Evolutionary conservation across 768 basidiomycete genomes (phyloP), one percentile per base, ranked within the genome.

Genomic region (Crassisporium funariophilum): DNA sequence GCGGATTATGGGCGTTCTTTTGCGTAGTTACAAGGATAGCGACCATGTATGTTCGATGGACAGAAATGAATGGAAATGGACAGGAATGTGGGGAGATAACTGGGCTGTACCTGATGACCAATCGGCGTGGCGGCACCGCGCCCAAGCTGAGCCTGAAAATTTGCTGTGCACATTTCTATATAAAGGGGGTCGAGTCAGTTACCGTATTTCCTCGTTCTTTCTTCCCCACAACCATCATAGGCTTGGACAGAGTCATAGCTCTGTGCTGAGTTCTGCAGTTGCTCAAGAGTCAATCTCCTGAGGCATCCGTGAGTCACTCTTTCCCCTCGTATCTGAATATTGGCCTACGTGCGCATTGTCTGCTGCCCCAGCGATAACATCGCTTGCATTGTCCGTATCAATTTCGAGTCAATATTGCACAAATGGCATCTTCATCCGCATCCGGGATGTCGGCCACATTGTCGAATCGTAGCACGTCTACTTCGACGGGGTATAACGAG

Each of bases 291-390:
- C 17, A 22, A 38, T 35, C 38, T 58, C n/a, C 60, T 59, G 55
- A 60, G 49, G 47, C 53, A 61, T 59, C 50, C 52, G 70, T 72
- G 69, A 72, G 70, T 72, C 63, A 60, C 38, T 47, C 54, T 64
- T 55, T 47, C 50, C 35, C 27, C 37, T 50, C 44, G 42, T 46
- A 49, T 59, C 45, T 54, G 44, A 57, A 64, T 53, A 47, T 50
- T 50, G 53, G 60, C 63, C 62, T 66, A 63, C 65, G 60, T 59
- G 60, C 55, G 50, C 55, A 48, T 35, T 53, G 34, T 21, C 34
- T 43, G 39, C 53, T 44, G 44, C 43, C 38, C 44, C 38, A 57
- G 58, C 56, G 56, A 52, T 3, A 20, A 46, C 44, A 45, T 31
- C 31, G 35, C 42, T 52, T 44, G 47, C 47, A 41, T 44, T 50